Percentiles rank a stretch among this genome's conserved stretches.
Evolutionary conservation across 305 asterid species (phyloP).

Genomic region (Fraxinus paxiana): DNA sequence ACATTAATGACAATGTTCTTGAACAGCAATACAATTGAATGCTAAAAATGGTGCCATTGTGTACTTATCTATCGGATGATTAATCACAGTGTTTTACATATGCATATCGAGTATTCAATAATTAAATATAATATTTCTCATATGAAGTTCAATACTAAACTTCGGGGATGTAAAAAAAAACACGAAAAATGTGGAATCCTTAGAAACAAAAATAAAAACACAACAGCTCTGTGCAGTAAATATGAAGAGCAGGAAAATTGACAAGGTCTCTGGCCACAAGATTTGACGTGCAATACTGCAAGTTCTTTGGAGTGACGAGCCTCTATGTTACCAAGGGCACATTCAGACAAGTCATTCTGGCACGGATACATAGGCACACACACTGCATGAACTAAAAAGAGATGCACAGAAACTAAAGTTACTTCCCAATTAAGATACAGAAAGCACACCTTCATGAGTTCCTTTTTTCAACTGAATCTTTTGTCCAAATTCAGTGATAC

Average conservation of each 20-base stretch:
- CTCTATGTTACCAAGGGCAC: conserved; percentile 9
- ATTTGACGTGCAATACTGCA: background rate
- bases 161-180: background rate
- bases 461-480: conserved; percentile 67
- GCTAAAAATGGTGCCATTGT: background rate
- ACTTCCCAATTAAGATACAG: conserved; percentile 15
- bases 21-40: conserved; percentile 1
- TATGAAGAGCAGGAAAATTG: conserved; percentile 8
- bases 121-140: background rate
- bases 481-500: conserved; percentile 62
- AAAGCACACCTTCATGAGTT: conserved; percentile 57
- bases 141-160: background rate
- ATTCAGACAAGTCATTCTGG: background rate
- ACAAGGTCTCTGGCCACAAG: background rate
- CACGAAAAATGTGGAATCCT: background rate
- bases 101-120: background rate
- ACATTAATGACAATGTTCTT: conserved; percentile 1
- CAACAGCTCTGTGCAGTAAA: background rate
- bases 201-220: background rate
- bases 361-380: background rate
- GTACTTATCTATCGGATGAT: background rate
- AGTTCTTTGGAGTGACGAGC: background rate
- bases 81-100: background rate
- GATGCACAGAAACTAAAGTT: background rate
- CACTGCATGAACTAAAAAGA: background rate